Conservation (phyloP, 2,329 filamentous ascomycete species). For the Aspergillus sp. region DNA sequence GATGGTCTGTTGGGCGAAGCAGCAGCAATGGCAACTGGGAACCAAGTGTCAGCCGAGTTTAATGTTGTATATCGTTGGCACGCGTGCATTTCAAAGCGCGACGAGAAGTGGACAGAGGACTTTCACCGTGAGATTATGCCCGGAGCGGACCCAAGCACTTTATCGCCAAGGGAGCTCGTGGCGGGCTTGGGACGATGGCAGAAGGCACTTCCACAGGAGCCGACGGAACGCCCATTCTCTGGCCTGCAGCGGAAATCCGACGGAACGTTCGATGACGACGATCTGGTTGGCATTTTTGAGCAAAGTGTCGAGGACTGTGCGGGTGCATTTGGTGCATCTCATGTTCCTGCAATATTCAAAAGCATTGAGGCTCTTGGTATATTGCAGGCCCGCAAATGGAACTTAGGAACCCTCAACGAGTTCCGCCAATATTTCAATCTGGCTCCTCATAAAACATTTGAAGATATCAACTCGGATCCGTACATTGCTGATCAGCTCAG, state of each 20-base stretch:
- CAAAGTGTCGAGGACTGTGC: constrained; percentile 62
- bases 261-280: constrained; percentile 57
- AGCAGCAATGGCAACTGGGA: constrained; percentile 59
- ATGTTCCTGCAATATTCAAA: constrained; percentile 59
- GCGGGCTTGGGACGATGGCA: constrained; percentile 44
- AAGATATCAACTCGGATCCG: constrained; percentile 54
- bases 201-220: constrained; percentile 43
- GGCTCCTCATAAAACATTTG: constrained; percentile 49
- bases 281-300: constrained; percentile 58
- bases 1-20: constrained; percentile 47
- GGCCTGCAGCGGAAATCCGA: constrained; percentile 49
- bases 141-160: constrained; percentile 34
- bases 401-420: constrained; percentile 60
- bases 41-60: constrained; percentile 68
- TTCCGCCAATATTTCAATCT: constrained; percentile 55
- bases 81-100: constrained; percentile 58
- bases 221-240: constrained; percentile 51
- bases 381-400: constrained; percentile 61
- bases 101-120: constrained; percentile 62
- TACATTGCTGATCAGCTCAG: constrained; percentile 46
- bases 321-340: constrained; percentile 59
- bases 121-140: constrained; percentile 52
- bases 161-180: constrained; percentile 42
- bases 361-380: constrained; percentile 65
- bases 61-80: constrained; percentile 69